Evolutionary conservation across 345 rosid genomes (phyloP).

Genomic region (Balakata baccata): DNA sequence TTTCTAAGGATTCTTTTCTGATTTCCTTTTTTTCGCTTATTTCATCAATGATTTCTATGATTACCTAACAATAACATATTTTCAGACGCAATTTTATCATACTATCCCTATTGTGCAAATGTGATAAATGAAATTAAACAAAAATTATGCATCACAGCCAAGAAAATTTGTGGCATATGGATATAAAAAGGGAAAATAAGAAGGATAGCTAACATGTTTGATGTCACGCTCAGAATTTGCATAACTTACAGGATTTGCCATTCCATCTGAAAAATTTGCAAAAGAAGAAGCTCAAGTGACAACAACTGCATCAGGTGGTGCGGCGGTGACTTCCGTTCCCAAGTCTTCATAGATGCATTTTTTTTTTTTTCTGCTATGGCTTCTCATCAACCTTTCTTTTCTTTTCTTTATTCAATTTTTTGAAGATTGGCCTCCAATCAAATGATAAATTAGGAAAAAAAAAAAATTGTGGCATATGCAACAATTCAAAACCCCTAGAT

Average conservation of each 20-base stretch:
- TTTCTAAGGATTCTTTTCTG: no score
- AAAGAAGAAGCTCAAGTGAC: constrained; percentile 38
- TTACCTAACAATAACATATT: no score
- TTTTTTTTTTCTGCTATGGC: constrained; percentile 39
- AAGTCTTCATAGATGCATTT: constrained; percentile 93
- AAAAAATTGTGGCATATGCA: constrained; percentile 2
- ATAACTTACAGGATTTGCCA: constrained; percentile 89
- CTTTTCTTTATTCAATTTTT: not conserved
- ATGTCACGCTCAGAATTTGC: constrained; percentile 78
- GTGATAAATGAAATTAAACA: no score
- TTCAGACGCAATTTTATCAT: no score
- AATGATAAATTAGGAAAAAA: not conserved
- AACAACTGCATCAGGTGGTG: constrained; percentile 52
- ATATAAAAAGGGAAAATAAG: not conserved
- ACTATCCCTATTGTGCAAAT: no score
- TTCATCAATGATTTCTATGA: no score
- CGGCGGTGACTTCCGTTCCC: constrained; percentile 54
- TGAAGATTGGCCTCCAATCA: not conserved
- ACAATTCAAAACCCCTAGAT: constrained; percentile 13
- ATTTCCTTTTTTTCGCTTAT: no score
- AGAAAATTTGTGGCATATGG: no score
- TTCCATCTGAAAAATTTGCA: constrained; percentile 80
- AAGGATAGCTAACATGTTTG: constrained; percentile 55
- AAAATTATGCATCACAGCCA: no score
- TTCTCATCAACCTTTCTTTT: constrained; percentile 36